Evolutionary conservation across 179 eudicot species (phyloP).

Genomic region (Camellia oleifera): DNA sequence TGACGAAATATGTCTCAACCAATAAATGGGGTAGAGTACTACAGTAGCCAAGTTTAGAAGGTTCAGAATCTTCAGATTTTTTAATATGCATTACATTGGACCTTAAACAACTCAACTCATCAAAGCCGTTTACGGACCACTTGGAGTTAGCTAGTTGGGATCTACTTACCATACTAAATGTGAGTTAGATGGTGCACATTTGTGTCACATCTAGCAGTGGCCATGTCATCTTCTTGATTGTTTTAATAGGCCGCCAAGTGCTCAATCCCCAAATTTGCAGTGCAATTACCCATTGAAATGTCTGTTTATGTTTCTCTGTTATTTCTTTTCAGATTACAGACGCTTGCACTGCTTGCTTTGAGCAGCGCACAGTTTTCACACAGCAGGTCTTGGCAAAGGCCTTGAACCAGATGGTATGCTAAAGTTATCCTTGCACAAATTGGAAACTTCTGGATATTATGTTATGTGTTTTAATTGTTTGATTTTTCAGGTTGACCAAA

Average conservation of each 20-base stretch:
- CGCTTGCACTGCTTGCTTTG: slow-evolving; percentile 97
- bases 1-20: background rate
- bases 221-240: background rate
- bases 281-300: slow-evolving; percentile 2
- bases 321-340: slow-evolving; percentile 69
- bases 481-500: slow-evolving; percentile 72
- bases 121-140: background rate
- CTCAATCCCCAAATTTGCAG: background rate
- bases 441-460: slow-evolving; percentile 1
- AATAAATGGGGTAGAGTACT: background rate
- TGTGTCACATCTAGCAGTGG: background rate
- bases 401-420: slow-evolving; percentile 78
- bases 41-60: background rate
- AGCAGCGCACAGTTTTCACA: slow-evolving; percentile 98
- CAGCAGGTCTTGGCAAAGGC: slow-evolving; percentile 91
- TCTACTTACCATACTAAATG: background rate
- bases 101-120: background rate
- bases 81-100: background rate
- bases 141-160: background rate
- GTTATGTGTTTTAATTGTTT: background rate
- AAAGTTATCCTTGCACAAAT: background rate
- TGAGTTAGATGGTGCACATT: background rate
- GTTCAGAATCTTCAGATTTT: background rate
- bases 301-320: slow-evolving; percentile 1
- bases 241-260: background rate